Percentiles rank a stretch among this genome's conserved stretches.
phyloP scores from a whole-genome alignment of 257 asterid genomes.

The Solanum gandarillasii region DNA sequence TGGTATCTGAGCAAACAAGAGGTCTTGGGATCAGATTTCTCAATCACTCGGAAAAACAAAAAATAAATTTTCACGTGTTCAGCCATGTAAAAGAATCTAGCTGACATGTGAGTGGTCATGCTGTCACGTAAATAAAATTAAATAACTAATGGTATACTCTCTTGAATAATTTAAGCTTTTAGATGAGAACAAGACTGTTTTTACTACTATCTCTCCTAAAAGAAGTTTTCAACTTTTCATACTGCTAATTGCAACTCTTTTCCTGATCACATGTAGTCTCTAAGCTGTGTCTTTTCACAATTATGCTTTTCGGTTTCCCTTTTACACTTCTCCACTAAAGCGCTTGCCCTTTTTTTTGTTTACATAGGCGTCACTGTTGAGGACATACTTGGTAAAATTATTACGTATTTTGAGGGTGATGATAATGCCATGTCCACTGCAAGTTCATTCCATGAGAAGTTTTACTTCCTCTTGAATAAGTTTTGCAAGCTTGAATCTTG shows the following conservation, averaged over 20 bases:
- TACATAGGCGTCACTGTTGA: constrained; percentile 43
- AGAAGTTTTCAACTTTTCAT: background rate
- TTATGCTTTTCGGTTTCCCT: background rate
- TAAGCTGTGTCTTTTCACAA: background rate
- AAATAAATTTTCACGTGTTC: background rate
- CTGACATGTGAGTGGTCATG: background rate
- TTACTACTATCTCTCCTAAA: background rate
- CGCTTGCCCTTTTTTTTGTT: background rate
- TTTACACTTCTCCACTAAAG: background rate
- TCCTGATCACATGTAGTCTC: background rate
- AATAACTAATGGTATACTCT: background rate
- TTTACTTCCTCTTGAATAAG: constrained; percentile 46
- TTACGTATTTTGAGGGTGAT: constrained; percentile 45
- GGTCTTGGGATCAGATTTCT: background rate
- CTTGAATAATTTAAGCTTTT: background rate
- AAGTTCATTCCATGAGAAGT: constrained; percentile 20
- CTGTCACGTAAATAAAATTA: background rate
- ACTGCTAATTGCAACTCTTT: background rate
- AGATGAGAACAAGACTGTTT: background rate
- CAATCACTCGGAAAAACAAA: background rate
- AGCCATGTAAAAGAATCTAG: background rate
- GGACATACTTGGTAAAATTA: constrained; percentile 50
- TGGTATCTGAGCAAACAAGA: background rate
- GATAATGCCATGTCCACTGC: constrained; percentile 14
- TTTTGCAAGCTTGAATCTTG: constrained; percentile 62